Base-by-base conservation (phyloP, 2,329 filamentous ascomycete genomes). In the Talaromyces sp. region DNA sequence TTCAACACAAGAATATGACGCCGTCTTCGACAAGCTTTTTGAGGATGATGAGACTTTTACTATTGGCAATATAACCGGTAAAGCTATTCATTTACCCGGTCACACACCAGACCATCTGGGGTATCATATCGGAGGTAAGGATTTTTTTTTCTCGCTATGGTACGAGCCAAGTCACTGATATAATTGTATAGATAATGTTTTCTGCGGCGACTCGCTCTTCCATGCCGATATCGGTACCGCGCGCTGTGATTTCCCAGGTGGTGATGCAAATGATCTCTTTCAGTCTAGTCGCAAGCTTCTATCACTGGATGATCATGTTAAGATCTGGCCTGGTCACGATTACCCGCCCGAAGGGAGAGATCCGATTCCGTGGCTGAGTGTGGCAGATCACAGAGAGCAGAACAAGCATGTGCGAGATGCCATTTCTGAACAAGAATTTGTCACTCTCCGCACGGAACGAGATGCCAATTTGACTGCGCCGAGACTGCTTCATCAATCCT, bases 31-130 rank as follows among this genome's bases (percentile, higher is more conserved):
- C 44, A 68, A 73, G 7, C 67, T 83, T 0, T 82, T 82, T 29
- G 72, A 81, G 0, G 84, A 87, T 33, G 77, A 84, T 32, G 82
- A 86, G 52, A 61, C 51, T 0, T 85, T 87, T 53, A 27, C 57
- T 0, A 74, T 87, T 44, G 84, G 85, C 0, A 49, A 65, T 0
- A 24, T 87, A 14, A 64, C 58, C 1, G 81, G 71, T 2, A 72
- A 66, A 5, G 83, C 78, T 1, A 67, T 86, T 0, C 82, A 86
- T 60, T 76, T 87, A 0, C 84, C 85, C 0, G 84, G 84, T 0
- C 84, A 87, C 58, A 86, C 84, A 0, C 83, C 84, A 0, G 85
- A 87, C 58, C 83, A 86, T 52, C 58, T 87, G 9, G 84, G 85
- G 0, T 87, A 87, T 57, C 70, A 71, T 33, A 80, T 87, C 51